Evolutionary conservation across 2,329 filamentous ascomycete genomes (phyloP).

Genomic region (Trichoderma atrobrunneum): DNA sequence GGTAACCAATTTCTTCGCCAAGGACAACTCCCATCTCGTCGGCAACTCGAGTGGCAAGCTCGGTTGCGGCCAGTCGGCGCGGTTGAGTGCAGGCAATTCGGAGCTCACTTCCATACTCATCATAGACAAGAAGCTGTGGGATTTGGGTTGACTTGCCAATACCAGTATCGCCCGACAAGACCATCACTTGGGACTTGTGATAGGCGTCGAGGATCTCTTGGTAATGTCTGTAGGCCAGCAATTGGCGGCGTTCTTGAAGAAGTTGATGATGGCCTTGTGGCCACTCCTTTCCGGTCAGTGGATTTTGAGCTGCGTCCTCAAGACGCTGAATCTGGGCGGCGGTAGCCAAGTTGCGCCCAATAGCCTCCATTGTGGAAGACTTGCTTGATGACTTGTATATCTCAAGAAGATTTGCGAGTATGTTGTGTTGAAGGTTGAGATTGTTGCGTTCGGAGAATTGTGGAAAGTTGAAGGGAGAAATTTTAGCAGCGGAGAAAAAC

Average conservation of each 20-base stretch:
- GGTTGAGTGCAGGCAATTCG: constrained; percentile 90
- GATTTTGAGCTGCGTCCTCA: neutral
- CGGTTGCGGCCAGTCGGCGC: constrained; percentile 36
- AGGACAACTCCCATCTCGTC: neutral
- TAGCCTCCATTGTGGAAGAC: neutral
- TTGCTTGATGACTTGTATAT: neutral
- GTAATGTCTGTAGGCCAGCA: neutral
- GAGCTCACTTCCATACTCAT: constrained; percentile 45
- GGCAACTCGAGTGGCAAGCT: neutral
- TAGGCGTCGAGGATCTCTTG: constrained; percentile 6
- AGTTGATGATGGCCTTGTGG: neutral
- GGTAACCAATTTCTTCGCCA: neutral
- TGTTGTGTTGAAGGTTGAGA: neutral
- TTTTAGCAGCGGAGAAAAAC: too few relatives aligned
- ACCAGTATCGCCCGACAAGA: constrained; percentile 22
- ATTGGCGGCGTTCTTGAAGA: neutral
- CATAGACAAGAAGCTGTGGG: constrained; percentile 19
- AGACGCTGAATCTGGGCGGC: neutral
- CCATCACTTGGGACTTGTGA: constrained; percentile 21
- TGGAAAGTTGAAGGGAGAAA: neutral
- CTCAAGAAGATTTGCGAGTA: neutral
- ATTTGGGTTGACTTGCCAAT: constrained; percentile 24
- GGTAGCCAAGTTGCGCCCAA: neutral
- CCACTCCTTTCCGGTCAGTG: neutral
- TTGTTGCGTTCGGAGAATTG: neutral